A percentile compares a stretch with the other conserved stretches of the same genome.
Conservation (phyloP, 2,329 filamentous ascomycete species). For the Huntiella moniliformis region DNA sequence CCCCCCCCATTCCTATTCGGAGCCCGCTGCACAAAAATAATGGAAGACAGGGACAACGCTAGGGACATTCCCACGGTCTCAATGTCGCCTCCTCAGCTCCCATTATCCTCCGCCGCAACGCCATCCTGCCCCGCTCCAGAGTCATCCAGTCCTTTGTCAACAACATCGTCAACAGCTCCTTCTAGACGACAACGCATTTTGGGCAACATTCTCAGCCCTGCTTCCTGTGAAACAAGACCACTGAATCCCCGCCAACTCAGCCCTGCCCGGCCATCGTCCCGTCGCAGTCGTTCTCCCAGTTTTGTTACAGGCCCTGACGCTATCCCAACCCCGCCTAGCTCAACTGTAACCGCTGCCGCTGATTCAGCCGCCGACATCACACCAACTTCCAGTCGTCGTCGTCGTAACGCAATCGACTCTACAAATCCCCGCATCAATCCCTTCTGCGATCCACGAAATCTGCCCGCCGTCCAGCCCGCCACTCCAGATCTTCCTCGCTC, state of each 20-base stretch:
- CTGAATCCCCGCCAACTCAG: constrained; percentile 7
- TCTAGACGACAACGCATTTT: constrained; percentile 6
- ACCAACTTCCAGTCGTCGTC: constrained; percentile 10
- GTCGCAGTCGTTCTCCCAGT: constrained; percentile 10
- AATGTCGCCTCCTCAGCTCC: constrained; percentile 11
- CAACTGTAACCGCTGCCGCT: not conserved
- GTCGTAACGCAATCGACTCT: constrained; percentile 13
- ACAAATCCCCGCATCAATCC: constrained; percentile 10
- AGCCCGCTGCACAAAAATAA: constrained; percentile 11
- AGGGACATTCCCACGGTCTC: constrained; percentile 11
- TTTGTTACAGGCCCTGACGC: constrained; percentile 1
- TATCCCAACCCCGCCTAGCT: not conserved
- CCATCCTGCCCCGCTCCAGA: constrained; percentile 3
- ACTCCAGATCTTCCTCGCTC: constrained; percentile 11
- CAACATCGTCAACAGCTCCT: constrained; percentile 5
- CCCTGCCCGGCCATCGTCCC: constrained; percentile 8
- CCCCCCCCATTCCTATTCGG: constrained; percentile 4
- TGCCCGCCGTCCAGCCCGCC: constrained; percentile 12
- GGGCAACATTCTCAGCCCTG: constrained; percentile 8
- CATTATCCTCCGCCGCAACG: constrained; percentile 1
- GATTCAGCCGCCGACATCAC: constrained; percentile 1
- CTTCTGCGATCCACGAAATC: constrained; percentile 10
- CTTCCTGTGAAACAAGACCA: constrained; percentile 3
- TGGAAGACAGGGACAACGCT: constrained; percentile 10
- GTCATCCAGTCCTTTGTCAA: no score